phyloP scores from a whole-genome alignment of 1,284 basidiomycete genomes.

The Trametes polyzona region DNA sequence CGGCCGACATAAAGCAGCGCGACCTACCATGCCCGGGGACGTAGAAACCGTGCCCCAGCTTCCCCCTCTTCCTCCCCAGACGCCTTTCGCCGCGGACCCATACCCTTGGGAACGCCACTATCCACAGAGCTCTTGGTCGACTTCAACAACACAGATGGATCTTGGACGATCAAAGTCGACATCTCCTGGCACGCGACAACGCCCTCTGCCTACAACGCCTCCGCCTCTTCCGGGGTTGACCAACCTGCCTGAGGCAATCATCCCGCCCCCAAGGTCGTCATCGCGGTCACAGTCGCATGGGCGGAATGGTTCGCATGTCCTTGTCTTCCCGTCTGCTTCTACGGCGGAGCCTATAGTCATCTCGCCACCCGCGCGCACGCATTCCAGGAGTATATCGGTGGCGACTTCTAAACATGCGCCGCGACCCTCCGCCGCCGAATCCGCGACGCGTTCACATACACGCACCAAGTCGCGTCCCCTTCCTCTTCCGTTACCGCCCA shows the following conservation, averaged over 20 bases:
- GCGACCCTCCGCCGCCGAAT: conserved; percentile 2
- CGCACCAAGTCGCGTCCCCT: conserved; percentile 6
- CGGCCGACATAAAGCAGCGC: background rate
- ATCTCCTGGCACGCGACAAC: conserved; percentile 4
- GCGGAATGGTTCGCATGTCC: conserved; percentile 16
- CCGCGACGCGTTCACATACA: background rate
- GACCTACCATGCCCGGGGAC: conserved; percentile 9
- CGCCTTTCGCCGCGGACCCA: conserved; percentile 9
- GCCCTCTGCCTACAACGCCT: conserved; percentile 3
- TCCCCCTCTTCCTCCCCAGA: conserved; percentile 17
- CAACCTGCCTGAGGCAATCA: background rate
- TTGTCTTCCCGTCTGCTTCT: conserved; percentile 17
- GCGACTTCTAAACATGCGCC: background rate
- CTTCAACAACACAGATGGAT: background rate
- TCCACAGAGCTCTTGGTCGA: conserved; percentile 9
- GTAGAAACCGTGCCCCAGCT: conserved; percentile 11
- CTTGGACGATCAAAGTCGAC: conserved; percentile 9
- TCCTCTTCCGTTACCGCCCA: conserved; percentile 11
- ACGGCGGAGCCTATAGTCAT: conserved; percentile 21
- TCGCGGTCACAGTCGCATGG: conserved; percentile 10
- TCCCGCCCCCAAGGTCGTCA: background rate
- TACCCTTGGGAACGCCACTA: conserved; percentile 20
- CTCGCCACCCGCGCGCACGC: conserved; percentile 11
- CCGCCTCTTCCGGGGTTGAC: conserved; percentile 3
- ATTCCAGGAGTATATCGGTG: conserved; percentile 12